A percentile compares a stretch with the other conserved stretches of the same genome.
phyloP scores from a whole-genome alignment of 768 basidiomycete species.

The Lentinula lateritia region DNA sequence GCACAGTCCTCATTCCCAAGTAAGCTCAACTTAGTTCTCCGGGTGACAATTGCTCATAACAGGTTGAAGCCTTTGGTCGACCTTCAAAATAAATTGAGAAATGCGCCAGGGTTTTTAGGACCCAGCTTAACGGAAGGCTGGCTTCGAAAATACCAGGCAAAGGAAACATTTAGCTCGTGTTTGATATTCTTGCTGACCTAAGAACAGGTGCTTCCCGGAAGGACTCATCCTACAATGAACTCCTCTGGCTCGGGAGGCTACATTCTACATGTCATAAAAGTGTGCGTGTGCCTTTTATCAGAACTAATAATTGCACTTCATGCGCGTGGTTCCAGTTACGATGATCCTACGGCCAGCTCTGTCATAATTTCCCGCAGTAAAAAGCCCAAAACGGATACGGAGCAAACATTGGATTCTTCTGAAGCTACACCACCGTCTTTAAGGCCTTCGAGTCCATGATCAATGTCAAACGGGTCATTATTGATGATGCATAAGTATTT shows the following conservation, averaged over 20 bases:
- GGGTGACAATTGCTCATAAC: background rate
- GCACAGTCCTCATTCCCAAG: constrained; percentile 79
- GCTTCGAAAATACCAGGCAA: constrained; percentile 84
- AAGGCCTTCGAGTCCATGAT: background rate
- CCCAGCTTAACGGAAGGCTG: constrained; percentile 83
- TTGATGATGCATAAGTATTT: background rate
- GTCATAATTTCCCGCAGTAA: constrained; percentile 41
- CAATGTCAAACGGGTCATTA: too few relatives aligned
- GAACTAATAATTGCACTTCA: background rate
- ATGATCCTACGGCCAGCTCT: constrained; percentile 58
- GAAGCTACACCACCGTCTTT: background rate
- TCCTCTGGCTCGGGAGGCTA: constrained; percentile 87
- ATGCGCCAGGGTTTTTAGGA: constrained; percentile 62
- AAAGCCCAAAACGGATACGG: constrained; percentile 21
- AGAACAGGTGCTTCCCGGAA: constrained; percentile 75
- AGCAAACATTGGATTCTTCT: background rate
- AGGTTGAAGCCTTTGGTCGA: constrained; percentile 62
- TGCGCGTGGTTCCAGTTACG: constrained; percentile 40
- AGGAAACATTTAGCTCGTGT: background rate
- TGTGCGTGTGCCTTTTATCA: constrained; percentile 40
- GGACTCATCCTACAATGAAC: constrained; percentile 94
- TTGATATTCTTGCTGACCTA: background rate
- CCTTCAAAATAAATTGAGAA: constrained; percentile 65
- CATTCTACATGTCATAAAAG: constrained; percentile 79
- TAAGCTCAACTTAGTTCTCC: constrained; percentile 21